A percentile compares a stretch with the other conserved stretches of the same genome.
These are phyloP conservation scores for Pseudogymnoascus sp. DNA, from an alignment of 2,329 filamentous ascomycete species.

Conservation along the genomic window DNA sequence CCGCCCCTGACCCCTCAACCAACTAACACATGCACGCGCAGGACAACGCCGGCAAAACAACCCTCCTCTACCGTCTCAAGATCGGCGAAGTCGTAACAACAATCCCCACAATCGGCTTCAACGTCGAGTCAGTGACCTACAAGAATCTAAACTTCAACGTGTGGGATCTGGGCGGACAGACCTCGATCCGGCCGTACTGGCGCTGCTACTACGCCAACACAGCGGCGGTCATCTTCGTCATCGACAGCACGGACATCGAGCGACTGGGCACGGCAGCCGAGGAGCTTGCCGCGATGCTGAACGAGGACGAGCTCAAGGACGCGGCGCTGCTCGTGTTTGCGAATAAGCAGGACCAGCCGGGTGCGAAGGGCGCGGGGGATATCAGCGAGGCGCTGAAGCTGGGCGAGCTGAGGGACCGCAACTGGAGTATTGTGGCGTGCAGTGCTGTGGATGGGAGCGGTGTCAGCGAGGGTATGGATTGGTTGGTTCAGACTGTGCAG, in stretches of 20 bases:
- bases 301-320: conserved; percentile 92
- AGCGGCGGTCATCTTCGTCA: conserved; percentile 95
- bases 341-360: conserved; percentile 98
- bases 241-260: conserved; percentile 96
- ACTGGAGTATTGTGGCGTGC: conserved; percentile 99
- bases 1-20: conserved; percentile 13
- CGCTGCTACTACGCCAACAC: conserved; percentile 99
- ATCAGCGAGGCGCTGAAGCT: conserved; percentile 89
- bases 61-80: conserved; percentile 92
- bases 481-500: conserved; percentile 55
- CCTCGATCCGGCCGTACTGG: conserved; percentile 98
- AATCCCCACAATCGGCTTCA: conserved; percentile 98
- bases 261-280: conserved; percentile 86
- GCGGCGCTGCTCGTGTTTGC: conserved; percentile 90
- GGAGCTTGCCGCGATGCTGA: conserved; percentile 88
- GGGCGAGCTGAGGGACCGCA: conserved; percentile 86
- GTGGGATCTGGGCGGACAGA: conserved; percentile 97
- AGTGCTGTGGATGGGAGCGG: conserved; percentile 92
- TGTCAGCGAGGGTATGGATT: conserved; percentile 97
- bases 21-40: conserved; percentile 32
- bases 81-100: conserved; percentile 98
- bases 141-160: conserved; percentile 98
- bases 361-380: conserved; percentile 90
- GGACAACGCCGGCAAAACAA: conserved; percentile 99
- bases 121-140: conserved; percentile 97